Evolutionary conservation across 805 yeast species (phyloP).

Genomic region (Isabelozyma pseudorhagii): DNA sequence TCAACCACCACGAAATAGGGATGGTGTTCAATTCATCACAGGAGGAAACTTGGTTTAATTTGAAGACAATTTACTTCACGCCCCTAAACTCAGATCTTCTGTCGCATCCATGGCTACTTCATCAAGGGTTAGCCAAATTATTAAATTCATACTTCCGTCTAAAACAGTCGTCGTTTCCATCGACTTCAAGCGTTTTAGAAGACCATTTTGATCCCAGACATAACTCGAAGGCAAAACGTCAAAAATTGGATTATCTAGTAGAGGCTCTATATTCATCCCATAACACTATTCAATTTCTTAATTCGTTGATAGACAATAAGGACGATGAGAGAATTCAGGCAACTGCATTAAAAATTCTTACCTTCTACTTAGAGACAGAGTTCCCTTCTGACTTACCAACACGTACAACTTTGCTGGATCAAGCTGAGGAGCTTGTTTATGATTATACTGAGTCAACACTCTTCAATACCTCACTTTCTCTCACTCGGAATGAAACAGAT

Average conservation of each 20-base stretch:
- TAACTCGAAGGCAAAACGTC: conserved; percentile 19
- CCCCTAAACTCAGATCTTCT: conserved; percentile 3
- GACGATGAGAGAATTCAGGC: conserved; percentile 8
- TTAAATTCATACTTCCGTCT: conserved; percentile 26
- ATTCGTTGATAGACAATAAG: conserved; percentile 18
- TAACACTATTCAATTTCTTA: conserved; percentile 18
- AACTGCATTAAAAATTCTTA: conserved; percentile 13
- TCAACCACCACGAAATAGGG: conserved; percentile 12
- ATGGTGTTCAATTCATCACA: background rate
- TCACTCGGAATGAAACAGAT: conserved; percentile 3
- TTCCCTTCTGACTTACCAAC: background rate
- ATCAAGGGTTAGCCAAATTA: conserved; percentile 31
- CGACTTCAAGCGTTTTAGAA: background rate
- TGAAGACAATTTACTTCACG: conserved; percentile 18
- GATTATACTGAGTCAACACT: conserved; percentile 6
- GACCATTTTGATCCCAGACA: background rate
- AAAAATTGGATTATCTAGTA: conserved; percentile 19
- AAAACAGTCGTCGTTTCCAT: conserved; percentile 5
- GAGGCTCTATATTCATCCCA: conserved; percentile 17
- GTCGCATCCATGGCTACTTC: conserved; percentile 39
- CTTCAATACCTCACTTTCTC: background rate
- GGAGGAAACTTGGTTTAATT: conserved; percentile 22
- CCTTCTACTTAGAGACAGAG: conserved; percentile 12
- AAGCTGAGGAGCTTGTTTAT: conserved; percentile 3
- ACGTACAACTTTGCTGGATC: background rate